Conservation (phyloP, 1,139 yeast species). For the Geotrichum phurueaensis region DNA sequence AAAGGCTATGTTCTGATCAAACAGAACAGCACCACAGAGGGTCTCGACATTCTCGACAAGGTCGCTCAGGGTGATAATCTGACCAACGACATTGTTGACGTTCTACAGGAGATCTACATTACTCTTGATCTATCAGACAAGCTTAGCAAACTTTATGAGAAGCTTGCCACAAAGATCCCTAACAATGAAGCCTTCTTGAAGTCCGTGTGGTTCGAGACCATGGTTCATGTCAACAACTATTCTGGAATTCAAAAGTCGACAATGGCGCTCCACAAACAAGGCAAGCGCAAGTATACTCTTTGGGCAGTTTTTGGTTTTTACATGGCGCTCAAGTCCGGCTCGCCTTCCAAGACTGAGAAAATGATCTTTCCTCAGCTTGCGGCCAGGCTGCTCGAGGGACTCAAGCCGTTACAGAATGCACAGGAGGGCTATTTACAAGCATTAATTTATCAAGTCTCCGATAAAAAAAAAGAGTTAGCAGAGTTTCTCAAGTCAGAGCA, state of each 20-base stretch:
- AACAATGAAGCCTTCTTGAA: slow-evolving; percentile 22
- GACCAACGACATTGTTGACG: slow-evolving; percentile 48
- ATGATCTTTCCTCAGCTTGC: slow-evolving; percentile 54
- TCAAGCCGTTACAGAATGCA: slow-evolving; percentile 43
- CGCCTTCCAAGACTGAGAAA: slow-evolving; percentile 38
- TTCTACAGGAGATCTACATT: slow-evolving; percentile 32
- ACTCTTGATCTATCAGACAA: slow-evolving; percentile 15
- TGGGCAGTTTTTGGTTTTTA: slow-evolving; percentile 42
- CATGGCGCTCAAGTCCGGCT: slow-evolving; percentile 29
- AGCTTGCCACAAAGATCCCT: slow-evolving; percentile 42
- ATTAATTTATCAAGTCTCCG: slow-evolving; percentile 40
- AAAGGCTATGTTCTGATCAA: slow-evolving; percentile 42
- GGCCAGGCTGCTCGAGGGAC: slow-evolving; percentile 44
- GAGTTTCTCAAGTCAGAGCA: slow-evolving; percentile 33
- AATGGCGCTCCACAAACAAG: slow-evolving; percentile 26
- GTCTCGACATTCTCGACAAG: slow-evolving; percentile 41
- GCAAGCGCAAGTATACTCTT: slow-evolving; percentile 36
- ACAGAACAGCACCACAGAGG: slow-evolving; percentile 43
- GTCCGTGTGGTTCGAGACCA: slow-evolving; percentile 33
- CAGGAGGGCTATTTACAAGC: slow-evolving; percentile 58
- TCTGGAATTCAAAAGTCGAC: slow-evolving; percentile 35
- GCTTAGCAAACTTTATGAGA: slow-evolving; percentile 42
- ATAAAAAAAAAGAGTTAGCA: slow-evolving; percentile 34
- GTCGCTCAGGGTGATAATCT: slow-evolving; percentile 47
- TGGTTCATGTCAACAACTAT: slow-evolving; percentile 30